These are phyloP conservation scores for Boletus reticulatus DNA, from an alignment of 768 basidiomycete species.

Conservation along the genomic window DNA sequence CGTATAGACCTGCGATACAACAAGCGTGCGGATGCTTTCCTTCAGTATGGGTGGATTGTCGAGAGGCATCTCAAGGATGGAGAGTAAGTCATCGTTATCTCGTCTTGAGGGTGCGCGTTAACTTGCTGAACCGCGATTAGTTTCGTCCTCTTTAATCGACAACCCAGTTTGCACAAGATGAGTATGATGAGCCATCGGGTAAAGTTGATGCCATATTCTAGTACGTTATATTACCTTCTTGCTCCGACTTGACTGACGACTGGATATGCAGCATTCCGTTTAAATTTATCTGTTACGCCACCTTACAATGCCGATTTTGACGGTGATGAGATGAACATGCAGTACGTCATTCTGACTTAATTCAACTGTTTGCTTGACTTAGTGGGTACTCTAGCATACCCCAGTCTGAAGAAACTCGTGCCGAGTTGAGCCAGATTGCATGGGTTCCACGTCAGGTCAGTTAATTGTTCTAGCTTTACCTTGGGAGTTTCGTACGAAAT, in stretches of 20 bases:
- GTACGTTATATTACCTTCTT: conserved; percentile 45
- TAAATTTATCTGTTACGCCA: conserved; percentile 97
- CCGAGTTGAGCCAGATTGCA: conserved; percentile 96
- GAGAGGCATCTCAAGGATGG: conserved; percentile 97
- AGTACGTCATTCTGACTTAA: conserved; percentile 56
- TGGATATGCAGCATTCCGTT: conserved; percentile 72
- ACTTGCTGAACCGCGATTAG: conserved; percentile 6
- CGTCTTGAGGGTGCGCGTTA: background rate
- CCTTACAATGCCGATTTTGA: conserved; percentile 99
- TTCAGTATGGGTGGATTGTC: conserved; percentile 98
- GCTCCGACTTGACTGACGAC: conserved; percentile 14
- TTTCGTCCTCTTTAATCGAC: conserved; percentile 83
- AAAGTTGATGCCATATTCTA: conserved; percentile 96
- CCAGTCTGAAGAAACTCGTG: conserved; percentile 97
- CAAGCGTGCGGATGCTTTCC: conserved; percentile 90
- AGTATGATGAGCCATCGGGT: conserved; percentile 99
- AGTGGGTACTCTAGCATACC: conserved; percentile 65
- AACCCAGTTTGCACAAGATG: conserved; percentile 99
- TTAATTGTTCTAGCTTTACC: background rate
- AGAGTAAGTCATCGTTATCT: conserved; percentile 77
- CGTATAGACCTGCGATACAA: conserved; percentile 96
- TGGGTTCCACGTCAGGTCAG: conserved; percentile 95
- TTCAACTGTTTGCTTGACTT: conserved; percentile 6
- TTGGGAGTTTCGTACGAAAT: background rate
- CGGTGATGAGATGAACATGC: conserved; percentile 99